These are phyloP conservation scores for Coemansia sp. DNA, from an alignment of 192 early-diverging fungal genomes.

Conservation along the genomic window DNA sequence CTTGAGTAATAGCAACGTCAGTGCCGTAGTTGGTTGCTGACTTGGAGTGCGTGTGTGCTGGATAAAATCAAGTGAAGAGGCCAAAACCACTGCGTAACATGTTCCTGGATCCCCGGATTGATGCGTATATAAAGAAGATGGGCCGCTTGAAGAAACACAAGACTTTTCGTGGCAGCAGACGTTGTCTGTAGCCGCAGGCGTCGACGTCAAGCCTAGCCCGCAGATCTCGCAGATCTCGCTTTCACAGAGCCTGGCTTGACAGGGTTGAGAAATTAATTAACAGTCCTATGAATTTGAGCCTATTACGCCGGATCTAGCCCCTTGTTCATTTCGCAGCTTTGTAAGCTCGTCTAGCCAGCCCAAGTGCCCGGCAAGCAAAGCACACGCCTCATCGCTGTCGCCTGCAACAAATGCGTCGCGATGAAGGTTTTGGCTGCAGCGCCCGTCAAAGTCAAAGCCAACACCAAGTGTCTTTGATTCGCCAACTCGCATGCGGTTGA, in stretches of 20 bases:
- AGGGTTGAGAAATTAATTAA: neutral
- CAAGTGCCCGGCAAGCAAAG: conserved; percentile 63
- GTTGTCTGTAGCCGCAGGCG: too few species aligned
- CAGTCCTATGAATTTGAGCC: conserved; percentile 1
- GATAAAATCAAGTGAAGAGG: too few species aligned
- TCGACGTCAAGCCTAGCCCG: neutral
- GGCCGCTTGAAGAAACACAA: too few species aligned
- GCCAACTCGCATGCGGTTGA: conserved; percentile 84
- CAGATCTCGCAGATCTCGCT: too few species aligned
- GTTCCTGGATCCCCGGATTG: neutral
- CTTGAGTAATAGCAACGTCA: too few species aligned
- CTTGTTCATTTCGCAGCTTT: conserved; percentile 12
- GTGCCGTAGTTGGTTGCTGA: too few species aligned
- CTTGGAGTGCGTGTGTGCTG: too few species aligned
- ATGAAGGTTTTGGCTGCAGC: conserved; percentile 21
- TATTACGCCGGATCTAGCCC: neutral
- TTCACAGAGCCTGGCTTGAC: neutral
- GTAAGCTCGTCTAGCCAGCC: conserved; percentile 65
- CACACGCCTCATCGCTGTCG: conserved; percentile 78
- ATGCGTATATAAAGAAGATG: conserved; percentile 2
- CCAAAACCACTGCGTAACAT: too few species aligned
- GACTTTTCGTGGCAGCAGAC: too few species aligned
- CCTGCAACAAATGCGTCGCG: conserved; percentile 81
- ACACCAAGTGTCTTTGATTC: conserved; percentile 28
- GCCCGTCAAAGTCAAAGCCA: conserved; percentile 83